Evolutionary conservation across 441 rosid species (phyloP), one percentile per base, ranked within the genome.

Genomic region (Syzygium syzygioides): DNA sequence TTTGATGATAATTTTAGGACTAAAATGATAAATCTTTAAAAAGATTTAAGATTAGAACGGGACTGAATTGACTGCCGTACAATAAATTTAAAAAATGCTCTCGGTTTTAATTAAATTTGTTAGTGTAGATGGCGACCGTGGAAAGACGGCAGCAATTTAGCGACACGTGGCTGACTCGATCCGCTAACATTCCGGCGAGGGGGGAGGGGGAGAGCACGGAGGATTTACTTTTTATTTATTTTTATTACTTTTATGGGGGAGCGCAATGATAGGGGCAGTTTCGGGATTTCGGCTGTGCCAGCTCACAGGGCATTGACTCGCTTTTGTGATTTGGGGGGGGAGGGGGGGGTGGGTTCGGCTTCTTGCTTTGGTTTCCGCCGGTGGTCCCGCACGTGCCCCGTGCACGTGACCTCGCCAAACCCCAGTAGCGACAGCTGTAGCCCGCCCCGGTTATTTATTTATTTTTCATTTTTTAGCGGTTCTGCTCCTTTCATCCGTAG

Each of bases 71-170:
- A 45, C 48, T 7, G 2, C 0, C 48, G 9, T 45, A 45, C 1
- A 7, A 45, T 45, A 45, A 7, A 0, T 45, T 45, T 45, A 2
- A 7, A 45, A 0, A 45, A 45, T 45, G 1, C 1, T 45, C 9
- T 1, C 2, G 48, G 8, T 45, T 45, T 7, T 45, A 45, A 45
- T 45, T 45, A 45, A 45, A 45, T 45, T 45, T 45, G 48, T 45
- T 45, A 4, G 18, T 15, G 18, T 13, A 60, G 54, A 13, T 3
- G 14, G 14, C 1, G 54, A 52, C 26, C 25, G 28, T 26, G 7
- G 30, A 26, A 60, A 60, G 66, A 13, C 66, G 32, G 66, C 3
- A 5, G 66, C 66, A 28, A 13, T 13, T 23, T 14, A 60, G 66
- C 30, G 66, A 60, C 66, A 28, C 66, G 62, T 57, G 62, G n/a